phyloP scores from a whole-genome alignment of 1,284 basidiomycete species.

The Rhodotorula sp. region DNA sequence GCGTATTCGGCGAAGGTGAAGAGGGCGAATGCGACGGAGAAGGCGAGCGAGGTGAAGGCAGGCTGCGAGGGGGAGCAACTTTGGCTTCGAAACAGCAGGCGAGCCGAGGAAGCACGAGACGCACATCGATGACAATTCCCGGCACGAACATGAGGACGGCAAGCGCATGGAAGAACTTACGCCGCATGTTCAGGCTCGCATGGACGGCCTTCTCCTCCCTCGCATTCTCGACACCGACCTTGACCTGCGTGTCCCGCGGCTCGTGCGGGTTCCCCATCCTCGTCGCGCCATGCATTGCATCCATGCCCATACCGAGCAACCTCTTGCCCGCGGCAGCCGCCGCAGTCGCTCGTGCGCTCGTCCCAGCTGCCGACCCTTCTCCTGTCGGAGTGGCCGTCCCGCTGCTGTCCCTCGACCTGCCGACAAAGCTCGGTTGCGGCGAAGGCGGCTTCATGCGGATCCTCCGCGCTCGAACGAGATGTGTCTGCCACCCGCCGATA shows the following conservation, averaged over 20 bases:
- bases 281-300: slow-evolving; percentile 4
- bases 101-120: slow-evolving; percentile 48
- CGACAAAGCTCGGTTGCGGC: background rate
- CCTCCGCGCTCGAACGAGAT: slow-evolving; percentile 69
- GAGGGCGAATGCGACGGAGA: slow-evolving; percentile 85
- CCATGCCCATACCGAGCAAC: slow-evolving; percentile 8
- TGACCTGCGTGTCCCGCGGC: background rate
- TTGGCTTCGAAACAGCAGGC: background rate
- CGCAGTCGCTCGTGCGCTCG: background rate
- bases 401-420: slow-evolving; percentile 4
- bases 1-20: slow-evolving; percentile 96
- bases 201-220: slow-evolving; percentile 41
- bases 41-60: slow-evolving; percentile 90
- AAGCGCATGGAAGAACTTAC: slow-evolving; percentile 96
- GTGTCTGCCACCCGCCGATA: slow-evolving; percentile 88
- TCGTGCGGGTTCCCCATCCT: background rate
- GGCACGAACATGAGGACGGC: slow-evolving; percentile 96
- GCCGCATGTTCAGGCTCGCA: slow-evolving; percentile 83
- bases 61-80: slow-evolving; percentile 58
- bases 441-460: slow-evolving; percentile 50
- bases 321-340: slow-evolving; percentile 13
- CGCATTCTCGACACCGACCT: slow-evolving; percentile 36
- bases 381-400: background rate
- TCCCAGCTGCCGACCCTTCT: background rate
- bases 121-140: slow-evolving; percentile 84